Conservation (phyloP, 2,329 filamentous ascomycete genomes). For the Pseudonectria buxi region DNA sequence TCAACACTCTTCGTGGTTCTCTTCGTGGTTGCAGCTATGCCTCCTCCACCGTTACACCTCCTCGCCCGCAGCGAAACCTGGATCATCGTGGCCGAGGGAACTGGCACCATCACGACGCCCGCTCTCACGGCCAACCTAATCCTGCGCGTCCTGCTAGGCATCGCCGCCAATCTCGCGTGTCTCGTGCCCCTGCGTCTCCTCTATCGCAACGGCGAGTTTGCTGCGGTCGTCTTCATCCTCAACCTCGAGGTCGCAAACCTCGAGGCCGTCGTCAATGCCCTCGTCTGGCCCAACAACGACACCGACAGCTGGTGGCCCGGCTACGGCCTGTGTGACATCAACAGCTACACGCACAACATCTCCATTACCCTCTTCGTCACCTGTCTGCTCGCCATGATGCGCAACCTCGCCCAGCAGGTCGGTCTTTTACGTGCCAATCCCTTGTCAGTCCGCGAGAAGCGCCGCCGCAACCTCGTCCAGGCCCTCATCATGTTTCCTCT, state of each 20-base stretch:
- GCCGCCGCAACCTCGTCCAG: conserved; percentile 38
- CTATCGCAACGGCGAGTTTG: conserved; percentile 46
- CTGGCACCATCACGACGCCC: conserved; percentile 21
- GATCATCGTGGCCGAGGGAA: conserved; percentile 15
- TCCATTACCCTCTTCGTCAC: conserved; percentile 40
- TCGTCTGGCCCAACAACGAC: conserved; percentile 49
- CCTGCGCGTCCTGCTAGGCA: conserved; percentile 40
- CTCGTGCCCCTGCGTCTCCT: conserved; percentile 47
- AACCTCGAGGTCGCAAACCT: conserved; percentile 41
- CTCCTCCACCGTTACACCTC: conserved; percentile 8
- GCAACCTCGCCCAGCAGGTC: conserved; percentile 45
- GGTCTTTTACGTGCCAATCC: conserved; percentile 35
- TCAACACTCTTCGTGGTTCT: neutral
- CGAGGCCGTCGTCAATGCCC: conserved; percentile 41
- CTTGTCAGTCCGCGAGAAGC: conserved; percentile 34
- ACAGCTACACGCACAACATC: conserved; percentile 42
- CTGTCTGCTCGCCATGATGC: conserved; percentile 49
- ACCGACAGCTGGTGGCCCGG: conserved; percentile 45
- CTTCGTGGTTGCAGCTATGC: conserved; percentile 8
- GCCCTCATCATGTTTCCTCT: conserved; percentile 49
- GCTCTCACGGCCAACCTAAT: conserved; percentile 39
- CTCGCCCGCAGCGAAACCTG: conserved; percentile 14
- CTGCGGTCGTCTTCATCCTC: conserved; percentile 43
- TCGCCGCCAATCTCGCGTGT: conserved; percentile 38
- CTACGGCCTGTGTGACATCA: conserved; percentile 47